These are phyloP conservation scores for Leccinum barrowsii DNA, from an alignment of 768 basidiomycete species.

Conservation along the genomic window DNA sequence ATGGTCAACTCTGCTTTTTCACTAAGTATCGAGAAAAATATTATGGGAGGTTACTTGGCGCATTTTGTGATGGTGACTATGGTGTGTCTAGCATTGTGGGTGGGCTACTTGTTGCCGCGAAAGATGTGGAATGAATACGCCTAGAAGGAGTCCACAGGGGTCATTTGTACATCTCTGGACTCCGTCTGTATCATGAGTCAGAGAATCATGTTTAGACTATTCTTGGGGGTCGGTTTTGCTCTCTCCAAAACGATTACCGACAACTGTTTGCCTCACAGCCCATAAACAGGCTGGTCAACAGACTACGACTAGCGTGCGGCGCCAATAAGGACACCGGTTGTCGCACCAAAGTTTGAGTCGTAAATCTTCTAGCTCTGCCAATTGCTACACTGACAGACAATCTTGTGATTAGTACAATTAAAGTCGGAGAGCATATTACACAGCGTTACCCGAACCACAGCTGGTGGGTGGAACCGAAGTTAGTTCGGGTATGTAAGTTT, in stretches of 20 bases:
- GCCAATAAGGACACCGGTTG: too few relatives aligned
- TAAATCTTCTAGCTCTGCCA: too few relatives aligned
- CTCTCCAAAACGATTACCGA: constrained; percentile 9
- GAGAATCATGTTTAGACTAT: constrained; percentile 20
- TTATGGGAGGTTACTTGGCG: constrained; percentile 55
- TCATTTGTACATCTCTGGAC: constrained; percentile 26
- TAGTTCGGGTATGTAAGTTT: too few relatives aligned
- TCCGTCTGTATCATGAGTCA: constrained; percentile 21
- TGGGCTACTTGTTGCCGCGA: constrained; percentile 34
- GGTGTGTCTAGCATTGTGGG: constrained; percentile 27
- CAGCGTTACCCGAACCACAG: too few relatives aligned
- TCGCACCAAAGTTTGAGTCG: too few relatives aligned
- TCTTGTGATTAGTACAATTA: too few relatives aligned
- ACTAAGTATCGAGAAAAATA: constrained; percentile 29
- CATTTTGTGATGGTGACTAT: constrained; percentile 39
- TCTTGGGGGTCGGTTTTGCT: constrained; percentile 1
- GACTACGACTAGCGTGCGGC: too few relatives aligned
- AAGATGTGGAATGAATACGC: constrained; percentile 7
- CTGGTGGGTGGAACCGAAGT: too few relatives aligned
- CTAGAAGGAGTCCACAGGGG: constrained; percentile 3
- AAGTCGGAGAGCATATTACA: too few relatives aligned
- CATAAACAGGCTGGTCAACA: too few relatives aligned
- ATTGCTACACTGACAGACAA: too few relatives aligned
- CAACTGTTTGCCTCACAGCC: too few relatives aligned
- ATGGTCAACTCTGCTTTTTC: constrained; percentile 29